Percentiles rank a stretch among this genome's conserved stretches.
These are phyloP conservation scores for Calonectria montana DNA, from an alignment of 2,329 filamentous ascomycete species.

Conservation along the genomic window DNA sequence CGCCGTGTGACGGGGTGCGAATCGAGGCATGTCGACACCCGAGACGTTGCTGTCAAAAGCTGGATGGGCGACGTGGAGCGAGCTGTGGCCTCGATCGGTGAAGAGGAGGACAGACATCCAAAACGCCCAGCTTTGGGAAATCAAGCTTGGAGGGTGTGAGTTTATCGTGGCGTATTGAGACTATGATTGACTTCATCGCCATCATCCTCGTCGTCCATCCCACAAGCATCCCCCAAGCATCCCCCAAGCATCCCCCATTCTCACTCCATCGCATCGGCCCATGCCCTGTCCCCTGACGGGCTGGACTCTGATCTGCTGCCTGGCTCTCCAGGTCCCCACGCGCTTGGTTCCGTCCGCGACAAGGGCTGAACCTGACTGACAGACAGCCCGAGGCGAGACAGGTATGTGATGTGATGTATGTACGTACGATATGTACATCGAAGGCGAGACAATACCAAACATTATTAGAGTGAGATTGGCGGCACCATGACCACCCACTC, in stretches of 20 bases:
- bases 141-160: constrained; percentile 26
- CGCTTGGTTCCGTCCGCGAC: constrained; percentile 26
- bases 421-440: not conserved
- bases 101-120: constrained; percentile 8
- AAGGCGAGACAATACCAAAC: constrained; percentile 23
- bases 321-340: constrained; percentile 29
- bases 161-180: constrained; percentile 22
- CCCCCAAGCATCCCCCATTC: constrained; percentile 4
- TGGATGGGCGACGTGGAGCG: constrained; percentile 27
- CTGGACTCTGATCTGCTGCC: constrained; percentile 17
- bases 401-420: not conserved
- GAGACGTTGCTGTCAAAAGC: constrained; percentile 21
- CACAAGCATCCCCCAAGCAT: constrained; percentile 17
- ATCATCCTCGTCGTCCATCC: constrained; percentile 13
- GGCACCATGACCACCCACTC: constrained; percentile 4
- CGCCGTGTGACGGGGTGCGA: constrained; percentile 20
- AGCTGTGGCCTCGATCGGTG: constrained; percentile 29
- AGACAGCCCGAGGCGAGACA: constrained; percentile 20
- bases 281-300: constrained; percentile 16
- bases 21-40: constrained; percentile 26
- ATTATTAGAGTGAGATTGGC: not conserved
- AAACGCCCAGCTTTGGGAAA: constrained; percentile 7
- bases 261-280: constrained; percentile 4
- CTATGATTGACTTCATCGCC: constrained; percentile 11
- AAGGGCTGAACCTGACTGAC: constrained; percentile 22